Conservation (phyloP, 2,329 filamentous ascomycete species). For the Parafenestella ontariensis region DNA sequence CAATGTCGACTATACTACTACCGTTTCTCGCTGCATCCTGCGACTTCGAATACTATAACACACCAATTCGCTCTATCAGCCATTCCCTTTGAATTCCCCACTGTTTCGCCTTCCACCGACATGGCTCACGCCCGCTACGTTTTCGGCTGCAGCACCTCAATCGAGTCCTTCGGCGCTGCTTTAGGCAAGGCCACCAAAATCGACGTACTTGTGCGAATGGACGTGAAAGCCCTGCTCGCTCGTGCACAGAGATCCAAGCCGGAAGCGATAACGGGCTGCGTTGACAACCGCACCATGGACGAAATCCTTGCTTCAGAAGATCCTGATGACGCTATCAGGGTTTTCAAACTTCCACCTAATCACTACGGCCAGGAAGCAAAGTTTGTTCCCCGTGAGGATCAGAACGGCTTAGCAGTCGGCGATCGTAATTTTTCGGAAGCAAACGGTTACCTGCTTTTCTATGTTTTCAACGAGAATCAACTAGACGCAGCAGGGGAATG, state of each 20-base stretch:
- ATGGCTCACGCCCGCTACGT: conserved; percentile 68
- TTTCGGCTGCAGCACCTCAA: conserved; percentile 70
- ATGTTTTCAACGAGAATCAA: conserved; percentile 74
- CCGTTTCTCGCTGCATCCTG: conserved; percentile 59
- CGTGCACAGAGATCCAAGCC: conserved; percentile 58
- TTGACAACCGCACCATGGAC: conserved; percentile 63
- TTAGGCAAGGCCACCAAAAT: conserved; percentile 72
- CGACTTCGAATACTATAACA: conserved; percentile 54
- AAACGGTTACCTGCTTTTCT: conserved; percentile 71
- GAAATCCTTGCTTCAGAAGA: conserved; percentile 58
- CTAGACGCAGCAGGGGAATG: conserved; percentile 61
- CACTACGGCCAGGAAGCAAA: conserved; percentile 72
- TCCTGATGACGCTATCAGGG: conserved; percentile 62
- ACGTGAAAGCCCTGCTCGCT: conserved; percentile 61
- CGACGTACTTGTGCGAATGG: conserved; percentile 69
- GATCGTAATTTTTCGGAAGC: conserved; percentile 58
- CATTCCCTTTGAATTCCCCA: conserved; percentile 74
- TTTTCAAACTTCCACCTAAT: conserved; percentile 66
- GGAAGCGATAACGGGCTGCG: conserved; percentile 64
- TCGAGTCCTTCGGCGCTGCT: conserved; percentile 64
- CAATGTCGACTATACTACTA: conserved; percentile 76
- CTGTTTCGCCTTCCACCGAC: conserved; percentile 60
- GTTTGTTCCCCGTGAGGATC: conserved; percentile 60
- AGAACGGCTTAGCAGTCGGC: not conserved
- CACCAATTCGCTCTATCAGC: conserved; percentile 70